These are phyloP conservation scores for Cutaneotrichosporon sp. DNA, from an alignment of 1,284 basidiomycete genomes.

Conservation along the genomic window DNA sequence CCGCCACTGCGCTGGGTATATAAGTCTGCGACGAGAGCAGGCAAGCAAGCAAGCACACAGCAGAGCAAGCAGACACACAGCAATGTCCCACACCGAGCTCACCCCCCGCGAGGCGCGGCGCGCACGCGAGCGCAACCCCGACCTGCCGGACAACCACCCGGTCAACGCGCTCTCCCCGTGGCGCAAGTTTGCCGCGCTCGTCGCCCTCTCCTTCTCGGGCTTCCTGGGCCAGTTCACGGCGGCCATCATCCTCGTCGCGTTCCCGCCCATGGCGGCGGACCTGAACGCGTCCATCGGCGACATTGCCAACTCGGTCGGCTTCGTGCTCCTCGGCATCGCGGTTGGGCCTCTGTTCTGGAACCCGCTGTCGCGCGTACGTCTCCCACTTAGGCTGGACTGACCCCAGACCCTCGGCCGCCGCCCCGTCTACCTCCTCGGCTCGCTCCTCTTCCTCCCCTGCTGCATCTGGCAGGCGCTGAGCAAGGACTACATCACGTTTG, in stretches of 20 bases:
- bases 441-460: slow-evolving; percentile 46
- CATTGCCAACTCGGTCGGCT: slow-evolving; percentile 50
- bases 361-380: slow-evolving; percentile 21
- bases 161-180: slow-evolving; percentile 36
- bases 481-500: slow-evolving; percentile 29
- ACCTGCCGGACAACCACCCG: slow-evolving; percentile 34
- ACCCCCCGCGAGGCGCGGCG: neutral
- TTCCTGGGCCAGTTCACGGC: slow-evolving; percentile 42
- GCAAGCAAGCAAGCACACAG: too few species aligned
- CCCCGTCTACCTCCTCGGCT: slow-evolving; percentile 47
- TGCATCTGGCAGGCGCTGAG: slow-evolving; percentile 47
- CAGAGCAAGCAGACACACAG: too few species aligned
- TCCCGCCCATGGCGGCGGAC: neutral
- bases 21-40: too few species aligned
- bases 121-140: slow-evolving; percentile 5
- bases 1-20: too few species aligned
- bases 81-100: neutral
- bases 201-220: slow-evolving; percentile 33
- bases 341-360: slow-evolving; percentile 49
- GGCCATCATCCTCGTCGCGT: slow-evolving; percentile 14
- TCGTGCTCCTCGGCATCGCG: slow-evolving; percentile 49
- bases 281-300: slow-evolving; percentile 27
- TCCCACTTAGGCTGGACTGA: neutral
- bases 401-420: slow-evolving; percentile 39
- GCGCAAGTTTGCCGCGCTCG: slow-evolving; percentile 45